Base-by-base conservation (phyloP, 768 basidiomycete species). In the Tylopilus felleus region DNA sequence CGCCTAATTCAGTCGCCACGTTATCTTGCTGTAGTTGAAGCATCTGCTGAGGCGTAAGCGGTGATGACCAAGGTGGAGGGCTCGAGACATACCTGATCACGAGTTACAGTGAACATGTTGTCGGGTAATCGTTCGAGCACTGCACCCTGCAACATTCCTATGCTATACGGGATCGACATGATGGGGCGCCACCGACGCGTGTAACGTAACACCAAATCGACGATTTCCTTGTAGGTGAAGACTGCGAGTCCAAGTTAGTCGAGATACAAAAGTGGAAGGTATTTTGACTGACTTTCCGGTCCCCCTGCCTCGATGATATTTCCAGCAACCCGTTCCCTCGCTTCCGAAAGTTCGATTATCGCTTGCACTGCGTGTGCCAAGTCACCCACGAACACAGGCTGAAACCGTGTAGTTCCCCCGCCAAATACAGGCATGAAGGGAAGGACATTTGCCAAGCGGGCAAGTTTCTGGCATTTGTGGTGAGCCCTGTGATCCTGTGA, bases 351-450 rank as follows among this genome's bases (percentile, higher is more conserved):
- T 50, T 83, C 75, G 8, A 78, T 73, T 51, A 83, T 73, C 14
- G 85, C 74, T 63, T 85, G 85, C 4, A 90, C 78, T 6, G 79
- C 75, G 23, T 74, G 71, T 9, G 83, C 85, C 28, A 92, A 60
- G 64, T 92, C 88, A 0, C 79, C 84, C 1, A 82, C 86, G 62
- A 82, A 89, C 12, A 89, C 82, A 13, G 88, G 87, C 60, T 90
- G 88, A 63, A 90, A 90, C 23, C 71, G 75, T 7, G 85, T 73
- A 10, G 58, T 68, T 2, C 89, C 88, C n/a, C 84, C 84, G 9
- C 80, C 84, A 62, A 88, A 90, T 7, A 90, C 85, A n/a, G 88
- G 88, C 25, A 90, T 67, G 64, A 88, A 83, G 2, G 88, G 88
- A 31, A 90, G 68, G 55, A 80, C 73, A 47, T 73, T 74, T 1